A percentile compares a stretch with the other conserved stretches of the same genome.
Evolutionary conservation across 139 green algal genomes (phyloP).

Genomic region (Trebouxia sp.): DNA sequence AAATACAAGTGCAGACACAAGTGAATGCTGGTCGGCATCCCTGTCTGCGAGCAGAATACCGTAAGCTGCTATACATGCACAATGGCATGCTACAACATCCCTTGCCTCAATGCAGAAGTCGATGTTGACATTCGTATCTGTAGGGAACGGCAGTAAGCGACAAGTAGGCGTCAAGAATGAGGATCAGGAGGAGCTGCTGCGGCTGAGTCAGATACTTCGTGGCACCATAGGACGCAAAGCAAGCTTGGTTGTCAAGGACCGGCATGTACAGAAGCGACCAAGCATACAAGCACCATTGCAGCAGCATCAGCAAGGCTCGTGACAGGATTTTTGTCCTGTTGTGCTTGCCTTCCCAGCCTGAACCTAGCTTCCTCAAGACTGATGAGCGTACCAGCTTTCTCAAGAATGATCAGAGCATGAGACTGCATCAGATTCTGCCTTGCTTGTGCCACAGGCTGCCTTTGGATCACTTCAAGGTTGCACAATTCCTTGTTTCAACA

Average conservation of each 20-base stretch:
- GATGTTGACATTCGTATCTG: background rate
- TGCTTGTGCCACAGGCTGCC: too few relatives aligned
- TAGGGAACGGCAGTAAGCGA: conserved; percentile 37
- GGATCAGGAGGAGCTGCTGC: conserved; percentile 42
- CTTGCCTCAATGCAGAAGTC: too few relatives aligned
- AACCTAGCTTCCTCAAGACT: background rate
- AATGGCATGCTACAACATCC: too few relatives aligned
- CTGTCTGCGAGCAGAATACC: conserved; percentile 34
- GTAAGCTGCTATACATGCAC: conserved; percentile 24
- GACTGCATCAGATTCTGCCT: too few relatives aligned
- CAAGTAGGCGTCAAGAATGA: conserved; percentile 43
- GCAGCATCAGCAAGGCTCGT: too few relatives aligned
- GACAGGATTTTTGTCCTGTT: too few relatives aligned
- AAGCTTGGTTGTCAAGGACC: conserved; percentile 34
- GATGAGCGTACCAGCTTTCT: background rate
- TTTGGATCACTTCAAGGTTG: too few relatives aligned
- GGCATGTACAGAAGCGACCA: background rate
- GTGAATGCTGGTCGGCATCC: conserved; percentile 40
- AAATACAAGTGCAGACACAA: conserved; percentile 37
- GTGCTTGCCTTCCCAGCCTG: too few relatives aligned
- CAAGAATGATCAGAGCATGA: background rate
- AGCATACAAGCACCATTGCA: conserved; percentile 13
- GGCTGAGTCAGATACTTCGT: conserved; percentile 42
- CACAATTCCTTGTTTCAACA: too few relatives aligned
- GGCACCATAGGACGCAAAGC: conserved; percentile 41